Evolutionary conservation across 2,329 filamentous ascomycete genomes (phyloP), one percentile per base, ranked within the genome.

Genomic region (Aspergillus proliferans): DNA sequence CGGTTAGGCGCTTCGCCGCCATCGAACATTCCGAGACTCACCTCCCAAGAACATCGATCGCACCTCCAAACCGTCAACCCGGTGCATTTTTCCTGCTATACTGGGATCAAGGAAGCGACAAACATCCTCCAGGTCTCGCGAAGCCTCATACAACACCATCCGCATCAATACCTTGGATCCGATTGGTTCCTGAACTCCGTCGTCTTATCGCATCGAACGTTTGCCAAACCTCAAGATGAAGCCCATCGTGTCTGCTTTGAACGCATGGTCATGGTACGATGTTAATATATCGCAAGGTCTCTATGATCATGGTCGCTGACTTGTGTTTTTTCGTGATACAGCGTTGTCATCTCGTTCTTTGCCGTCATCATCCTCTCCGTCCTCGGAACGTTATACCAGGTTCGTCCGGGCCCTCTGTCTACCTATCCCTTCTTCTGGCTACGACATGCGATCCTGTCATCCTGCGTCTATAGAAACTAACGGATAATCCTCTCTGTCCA

Each of bases 191-290:
- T 38, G 34, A 38, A 38, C 38, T 40, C 38, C 19, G 38, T 19
- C 18, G 38, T 22, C 38, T 19, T 19, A 40, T 40, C 38, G 38
- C 38, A 40, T 36, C 34, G 19, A 21, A 40, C 38, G 19, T 40
- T n/a, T 44, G 26, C 19, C 43, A 44, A 26, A 28, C 59, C 59
- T 71, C 76, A 82, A 64, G 66, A 96, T 96, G 91, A 96, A 96
- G 85, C 91, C 92, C 60, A 78, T 97, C 67, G 88, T 97, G 61
- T 87, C 88, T 67, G 85, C 89, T 58, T 81, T 91, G 76, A 91
- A 95, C 76, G 92, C 91, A 65, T 96, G 91, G 90, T 88, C 85
- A 76, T 95, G 91, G 91, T 96, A 77, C 66, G 83, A 18, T 40
- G 22, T 14, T 19, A 12, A 21, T 12, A 14, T 10, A 4, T 40